These are phyloP conservation scores for Chalaropsis thielavioides DNA, from an alignment of 2,329 filamentous ascomycete genomes.

Conservation along the genomic window DNA sequence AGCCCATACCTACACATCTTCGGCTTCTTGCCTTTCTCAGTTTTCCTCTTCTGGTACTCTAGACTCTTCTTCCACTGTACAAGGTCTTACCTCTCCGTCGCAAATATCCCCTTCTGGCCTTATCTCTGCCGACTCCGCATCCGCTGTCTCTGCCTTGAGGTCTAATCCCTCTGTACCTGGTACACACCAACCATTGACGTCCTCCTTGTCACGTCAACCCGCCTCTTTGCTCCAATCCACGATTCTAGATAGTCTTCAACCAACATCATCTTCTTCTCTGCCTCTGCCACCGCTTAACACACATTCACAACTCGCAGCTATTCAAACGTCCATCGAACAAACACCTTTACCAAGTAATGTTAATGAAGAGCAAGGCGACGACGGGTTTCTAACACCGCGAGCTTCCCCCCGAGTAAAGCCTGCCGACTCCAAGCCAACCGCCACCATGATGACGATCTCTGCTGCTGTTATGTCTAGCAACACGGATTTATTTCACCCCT, in stretches of 20 bases:
- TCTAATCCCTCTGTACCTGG: constrained; percentile 10
- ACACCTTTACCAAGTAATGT: constrained; percentile 12
- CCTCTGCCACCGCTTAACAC: too few species aligned
- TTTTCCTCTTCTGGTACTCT: background rate
- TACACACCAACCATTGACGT: background rate
- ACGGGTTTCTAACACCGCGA: constrained; percentile 15
- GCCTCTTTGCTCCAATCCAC: too few species aligned
- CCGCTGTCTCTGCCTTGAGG: background rate
- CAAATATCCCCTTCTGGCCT: background rate
- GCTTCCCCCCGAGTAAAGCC: constrained; percentile 12
- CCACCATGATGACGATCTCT: constrained; percentile 17
- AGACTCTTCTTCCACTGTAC: background rate
- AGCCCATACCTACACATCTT: constrained; percentile 11
- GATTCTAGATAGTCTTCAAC: too few species aligned
- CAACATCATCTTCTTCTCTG: too few species aligned
- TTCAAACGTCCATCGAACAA: background rate
- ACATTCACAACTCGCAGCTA: too few species aligned
- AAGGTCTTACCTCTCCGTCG: background rate
- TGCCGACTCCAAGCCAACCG: constrained; percentile 10
- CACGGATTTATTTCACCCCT: constrained; percentile 26
- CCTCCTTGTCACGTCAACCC: constrained; percentile 5
- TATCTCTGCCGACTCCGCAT: background rate
- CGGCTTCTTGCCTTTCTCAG: background rate
- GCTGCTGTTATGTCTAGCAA: constrained; percentile 9
- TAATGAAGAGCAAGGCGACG: constrained; percentile 10